Conservation (phyloP, 2,329 filamentous ascomycete species). For the Erysiphe pulchra region DNA sequence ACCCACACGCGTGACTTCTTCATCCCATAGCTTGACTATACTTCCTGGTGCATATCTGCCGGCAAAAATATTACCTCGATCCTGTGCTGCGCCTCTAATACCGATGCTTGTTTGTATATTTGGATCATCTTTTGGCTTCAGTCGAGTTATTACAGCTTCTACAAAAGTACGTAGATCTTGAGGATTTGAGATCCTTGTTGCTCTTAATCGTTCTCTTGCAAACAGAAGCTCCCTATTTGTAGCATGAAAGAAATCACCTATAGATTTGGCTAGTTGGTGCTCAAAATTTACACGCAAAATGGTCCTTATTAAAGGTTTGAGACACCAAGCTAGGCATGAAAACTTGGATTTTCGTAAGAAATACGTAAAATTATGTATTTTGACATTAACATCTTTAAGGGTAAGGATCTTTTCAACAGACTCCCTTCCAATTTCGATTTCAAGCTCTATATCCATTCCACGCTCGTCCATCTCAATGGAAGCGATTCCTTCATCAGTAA, state of each 20-base stretch:
- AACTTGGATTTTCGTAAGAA: conserved; percentile 49
- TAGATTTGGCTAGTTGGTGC: conserved; percentile 44
- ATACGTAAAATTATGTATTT: conserved; percentile 72
- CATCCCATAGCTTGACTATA: conserved; percentile 70
- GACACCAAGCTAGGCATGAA: conserved; percentile 51
- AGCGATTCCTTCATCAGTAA: conserved; percentile 64
- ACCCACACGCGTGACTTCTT: conserved; percentile 42
- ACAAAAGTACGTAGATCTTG: conserved; percentile 60
- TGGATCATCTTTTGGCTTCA: conserved; percentile 46
- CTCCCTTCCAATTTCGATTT: conserved; percentile 60
- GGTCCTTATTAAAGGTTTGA: conserved; percentile 64
- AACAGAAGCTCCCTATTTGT: conserved; percentile 71
- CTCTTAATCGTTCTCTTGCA: conserved; percentile 63
- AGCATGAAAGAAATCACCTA: conserved; percentile 41
- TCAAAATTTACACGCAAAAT: conserved; percentile 60
- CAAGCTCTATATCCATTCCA: conserved; percentile 65
- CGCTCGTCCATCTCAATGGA: conserved; percentile 67
- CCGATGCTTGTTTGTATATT: conserved; percentile 54
- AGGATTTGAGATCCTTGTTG: conserved; percentile 60
- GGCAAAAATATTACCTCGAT: conserved; percentile 41
- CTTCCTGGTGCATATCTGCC: conserved; percentile 76
- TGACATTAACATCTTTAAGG: conserved; percentile 48
- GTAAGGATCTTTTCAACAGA: conserved; percentile 58
- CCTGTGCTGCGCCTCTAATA: conserved; percentile 27
- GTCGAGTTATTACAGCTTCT: conserved; percentile 51